Conservation (phyloP, 2,329 filamentous ascomycete genomes). For the Fusarium sp. region DNA sequence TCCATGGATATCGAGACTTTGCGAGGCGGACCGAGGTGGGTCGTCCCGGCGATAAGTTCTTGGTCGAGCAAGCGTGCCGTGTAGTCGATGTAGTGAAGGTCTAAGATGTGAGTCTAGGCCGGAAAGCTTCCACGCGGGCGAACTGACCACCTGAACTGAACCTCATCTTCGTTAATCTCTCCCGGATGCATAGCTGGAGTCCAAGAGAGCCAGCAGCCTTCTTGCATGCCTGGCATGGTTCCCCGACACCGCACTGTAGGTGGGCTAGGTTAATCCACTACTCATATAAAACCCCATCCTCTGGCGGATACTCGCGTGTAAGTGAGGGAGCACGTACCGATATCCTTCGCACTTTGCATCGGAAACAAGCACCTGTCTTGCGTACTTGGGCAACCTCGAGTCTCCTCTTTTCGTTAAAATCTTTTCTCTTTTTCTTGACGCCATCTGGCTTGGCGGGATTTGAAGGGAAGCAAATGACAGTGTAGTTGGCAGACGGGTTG, state of each 20-base stretch:
- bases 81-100: constrained; percentile 46
- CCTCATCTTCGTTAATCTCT: constrained; percentile 44
- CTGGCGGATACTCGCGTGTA: background rate
- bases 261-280: constrained; percentile 8
- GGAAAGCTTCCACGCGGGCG: background rate
- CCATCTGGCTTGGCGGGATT: constrained; percentile 42
- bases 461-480: constrained; percentile 45
- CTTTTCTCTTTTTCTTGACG: constrained; percentile 44
- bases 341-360: constrained; percentile 43
- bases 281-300: background rate
- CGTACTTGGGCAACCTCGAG: constrained; percentile 44
- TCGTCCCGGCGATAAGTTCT: constrained; percentile 45
- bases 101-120: constrained; percentile 17
- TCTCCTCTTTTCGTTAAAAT: constrained; percentile 42
- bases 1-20: constrained; percentile 42
- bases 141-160: constrained; percentile 43
- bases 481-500: constrained; percentile 32
- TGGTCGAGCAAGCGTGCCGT: constrained; percentile 42
- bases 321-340: constrained; percentile 35
- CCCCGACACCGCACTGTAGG: constrained; percentile 40
- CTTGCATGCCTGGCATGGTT: constrained; percentile 41
- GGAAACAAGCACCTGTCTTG: constrained; percentile 43
- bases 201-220: constrained; percentile 42
- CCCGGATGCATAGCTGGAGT: constrained; percentile 40
- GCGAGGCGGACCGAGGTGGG: constrained; percentile 43